Evolutionary conservation across 2,329 filamentous ascomycete genomes (phyloP).

Genomic region (Colletotrichum ledebouriae): DNA sequence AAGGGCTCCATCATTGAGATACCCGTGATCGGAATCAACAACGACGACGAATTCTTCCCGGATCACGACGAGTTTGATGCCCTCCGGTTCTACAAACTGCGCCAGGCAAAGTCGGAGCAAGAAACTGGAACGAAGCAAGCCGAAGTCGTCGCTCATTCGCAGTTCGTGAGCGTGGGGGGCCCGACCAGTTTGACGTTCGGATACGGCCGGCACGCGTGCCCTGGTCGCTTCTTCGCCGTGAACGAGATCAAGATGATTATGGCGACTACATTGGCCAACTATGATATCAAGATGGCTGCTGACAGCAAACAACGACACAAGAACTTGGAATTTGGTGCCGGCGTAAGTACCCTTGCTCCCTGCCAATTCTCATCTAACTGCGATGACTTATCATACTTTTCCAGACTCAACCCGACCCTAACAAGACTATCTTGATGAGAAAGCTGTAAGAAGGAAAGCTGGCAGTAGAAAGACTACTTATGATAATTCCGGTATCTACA

Average conservation of each 20-base stretch:
- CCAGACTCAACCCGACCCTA: constrained; percentile 27
- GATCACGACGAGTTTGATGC: constrained; percentile 48
- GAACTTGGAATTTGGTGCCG: constrained; percentile 25
- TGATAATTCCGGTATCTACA: background rate
- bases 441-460: background rate
- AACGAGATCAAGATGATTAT: constrained; percentile 62
- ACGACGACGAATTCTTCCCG: constrained; percentile 53
- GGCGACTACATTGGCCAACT: constrained; percentile 56
- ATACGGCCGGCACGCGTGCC: constrained; percentile 56
- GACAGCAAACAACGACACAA: constrained; percentile 43
- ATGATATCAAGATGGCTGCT: constrained; percentile 53
- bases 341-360: constrained; percentile 15
- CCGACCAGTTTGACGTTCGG: constrained; percentile 55
- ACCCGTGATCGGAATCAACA: constrained; percentile 52
- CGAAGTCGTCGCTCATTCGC: constrained; percentile 42
- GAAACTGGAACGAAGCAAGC: constrained; percentile 26
- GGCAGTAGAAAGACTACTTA: no score
- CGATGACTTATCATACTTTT: background rate
- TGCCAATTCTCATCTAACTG: background rate
- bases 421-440: constrained; percentile 29
- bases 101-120: constrained; percentile 23
- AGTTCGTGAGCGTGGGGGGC: constrained; percentile 57
- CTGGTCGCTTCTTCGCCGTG: constrained; percentile 60
- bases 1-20: constrained; percentile 59
- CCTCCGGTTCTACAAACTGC: constrained; percentile 35